phyloP scores from a whole-genome alignment of 768 basidiomycete genomes.

The Tephrocybe rancida region DNA sequence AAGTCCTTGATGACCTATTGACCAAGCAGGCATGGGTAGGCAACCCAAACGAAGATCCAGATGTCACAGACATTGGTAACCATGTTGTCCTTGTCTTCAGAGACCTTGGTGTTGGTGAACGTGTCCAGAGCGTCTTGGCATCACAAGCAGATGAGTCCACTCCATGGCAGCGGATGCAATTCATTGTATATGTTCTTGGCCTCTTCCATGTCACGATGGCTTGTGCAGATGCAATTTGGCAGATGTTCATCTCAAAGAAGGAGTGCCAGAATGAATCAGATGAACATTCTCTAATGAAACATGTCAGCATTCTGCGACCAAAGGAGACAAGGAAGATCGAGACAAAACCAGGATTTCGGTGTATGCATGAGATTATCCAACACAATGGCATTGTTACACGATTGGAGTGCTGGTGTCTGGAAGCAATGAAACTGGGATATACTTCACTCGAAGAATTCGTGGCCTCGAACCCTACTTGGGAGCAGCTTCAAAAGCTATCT shows the following conservation, averaged over 20 bases:
- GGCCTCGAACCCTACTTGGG: not conserved
- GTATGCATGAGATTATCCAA: conserved; percentile 31
- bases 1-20: not conserved
- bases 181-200: conserved; percentile 20
- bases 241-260: conserved; percentile 20
- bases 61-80: not conserved
- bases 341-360: conserved; percentile 29
- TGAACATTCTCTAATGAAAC: conserved; percentile 18
- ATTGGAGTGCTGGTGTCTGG: conserved; percentile 29
- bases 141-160: conserved; percentile 16
- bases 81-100: not conserved
- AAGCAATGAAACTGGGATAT: conserved; percentile 5
- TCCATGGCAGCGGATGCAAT: conserved; percentile 18
- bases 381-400: conserved; percentile 21
- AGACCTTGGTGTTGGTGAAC: conserved; percentile 13
- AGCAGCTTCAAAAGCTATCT: not conserved
- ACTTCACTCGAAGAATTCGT: not conserved
- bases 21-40: conserved; percentile 18
- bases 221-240: conserved; percentile 24
- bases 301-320: conserved; percentile 21
- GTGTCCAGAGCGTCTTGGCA: conserved; percentile 9
- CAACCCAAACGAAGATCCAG: conserved; percentile 15
- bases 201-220: conserved; percentile 32
- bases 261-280: conserved; percentile 9
- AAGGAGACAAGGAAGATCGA: conserved; percentile 27